phyloP scores from a whole-genome alignment of 1,284 basidiomycete species.

The Ustilago xerochloae region DNA sequence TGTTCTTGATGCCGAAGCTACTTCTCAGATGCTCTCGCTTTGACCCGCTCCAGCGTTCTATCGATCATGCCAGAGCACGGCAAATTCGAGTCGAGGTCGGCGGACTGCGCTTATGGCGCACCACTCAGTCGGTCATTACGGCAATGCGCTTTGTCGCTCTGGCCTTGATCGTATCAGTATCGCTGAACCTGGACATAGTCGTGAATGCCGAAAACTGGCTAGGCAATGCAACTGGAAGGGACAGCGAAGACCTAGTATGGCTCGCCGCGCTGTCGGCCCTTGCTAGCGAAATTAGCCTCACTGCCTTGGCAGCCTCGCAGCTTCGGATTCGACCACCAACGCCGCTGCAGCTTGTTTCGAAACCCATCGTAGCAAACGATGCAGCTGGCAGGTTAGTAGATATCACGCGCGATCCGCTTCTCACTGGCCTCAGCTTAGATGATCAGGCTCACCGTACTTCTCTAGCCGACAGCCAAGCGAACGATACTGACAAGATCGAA shows the following conservation, averaged over 20 bases:
- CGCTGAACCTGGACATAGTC: not conserved
- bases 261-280: slow-evolving; percentile 6
- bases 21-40: not conserved
- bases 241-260: not conserved
- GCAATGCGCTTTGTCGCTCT: not conserved
- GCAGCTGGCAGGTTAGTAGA: not conserved
- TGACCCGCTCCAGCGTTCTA: slow-evolving; percentile 21
- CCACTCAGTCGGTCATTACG: slow-evolving; percentile 8
- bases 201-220: not conserved
- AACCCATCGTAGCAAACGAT: slow-evolving; percentile 10
- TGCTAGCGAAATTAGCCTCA: slow-evolving; percentile 12
- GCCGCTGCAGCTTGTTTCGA: slow-evolving; percentile 32
- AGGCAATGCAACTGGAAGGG: not conserved
- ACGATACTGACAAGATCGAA: not conserved
- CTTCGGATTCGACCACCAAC: slow-evolving; percentile 19
- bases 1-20: slow-evolving; percentile 6
- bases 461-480: not conserved
- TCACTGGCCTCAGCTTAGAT: slow-evolving; percentile 31
- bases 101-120: slow-evolving; percentile 10
- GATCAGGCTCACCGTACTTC: slow-evolving; percentile 3
- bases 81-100: slow-evolving; percentile 14
- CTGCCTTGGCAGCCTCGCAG: slow-evolving; percentile 4
- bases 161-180: not conserved
- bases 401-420: slow-evolving; percentile 8
- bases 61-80: slow-evolving; percentile 15